Evolutionary conservation across 2,329 filamentous ascomycete genomes (phyloP).

Genomic region (Mycosphaerella sp.): DNA sequence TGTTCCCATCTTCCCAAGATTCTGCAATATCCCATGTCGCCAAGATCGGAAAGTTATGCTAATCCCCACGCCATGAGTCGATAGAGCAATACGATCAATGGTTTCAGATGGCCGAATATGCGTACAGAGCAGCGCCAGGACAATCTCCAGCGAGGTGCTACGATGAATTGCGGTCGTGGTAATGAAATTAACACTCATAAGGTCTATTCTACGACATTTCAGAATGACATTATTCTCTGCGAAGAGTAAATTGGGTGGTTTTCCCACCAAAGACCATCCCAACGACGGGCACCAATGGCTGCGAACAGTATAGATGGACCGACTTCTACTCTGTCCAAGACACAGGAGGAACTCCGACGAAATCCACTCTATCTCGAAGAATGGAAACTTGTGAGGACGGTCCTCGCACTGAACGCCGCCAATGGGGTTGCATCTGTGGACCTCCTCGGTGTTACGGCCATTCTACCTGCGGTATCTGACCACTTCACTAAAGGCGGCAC

Average conservation of each 20-base stretch:
- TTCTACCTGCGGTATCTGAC: slow-evolving; percentile 13
- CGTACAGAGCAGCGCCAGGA: neutral
- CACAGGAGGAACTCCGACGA: neutral
- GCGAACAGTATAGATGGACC: too few species aligned
- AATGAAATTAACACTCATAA: neutral
- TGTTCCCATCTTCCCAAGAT: neutral
- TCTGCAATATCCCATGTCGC: neutral
- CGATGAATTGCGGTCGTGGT: neutral
- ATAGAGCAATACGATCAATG: neutral
- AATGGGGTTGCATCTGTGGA: slow-evolving; percentile 14
- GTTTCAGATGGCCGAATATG: neutral
- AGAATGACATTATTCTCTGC: neutral
- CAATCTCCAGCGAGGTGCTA: neutral
- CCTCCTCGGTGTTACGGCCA: slow-evolving; percentile 14
- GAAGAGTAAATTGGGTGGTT: neutral
- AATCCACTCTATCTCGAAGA: neutral
- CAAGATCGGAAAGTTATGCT: neutral
- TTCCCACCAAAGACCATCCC: too few species aligned
- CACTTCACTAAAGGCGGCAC: slow-evolving; percentile 15
- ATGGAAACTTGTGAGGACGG: slow-evolving; percentile 21
- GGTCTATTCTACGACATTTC: neutral
- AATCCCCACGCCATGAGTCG: neutral
- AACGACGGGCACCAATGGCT: too few species aligned
- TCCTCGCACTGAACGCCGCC: slow-evolving; percentile 13
- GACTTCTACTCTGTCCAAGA: too few species aligned